Evolutionary conservation across 2,329 filamentous ascomycete genomes (phyloP), one percentile per base, ranked within the genome.

Genomic region (Fusarium sp.): DNA sequence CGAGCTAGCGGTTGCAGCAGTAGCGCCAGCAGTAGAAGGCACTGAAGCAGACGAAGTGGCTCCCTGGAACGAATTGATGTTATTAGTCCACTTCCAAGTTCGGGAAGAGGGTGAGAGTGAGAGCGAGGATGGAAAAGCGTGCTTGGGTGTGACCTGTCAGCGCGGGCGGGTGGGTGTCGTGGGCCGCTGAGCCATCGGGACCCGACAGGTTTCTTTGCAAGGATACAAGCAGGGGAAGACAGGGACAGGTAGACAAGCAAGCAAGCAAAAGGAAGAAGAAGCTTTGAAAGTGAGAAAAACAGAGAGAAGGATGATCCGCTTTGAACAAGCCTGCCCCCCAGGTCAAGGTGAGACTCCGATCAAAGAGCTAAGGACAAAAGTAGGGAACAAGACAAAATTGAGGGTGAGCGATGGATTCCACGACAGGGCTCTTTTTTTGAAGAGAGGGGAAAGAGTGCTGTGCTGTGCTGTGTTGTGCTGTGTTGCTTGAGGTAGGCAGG

Each of bases 131-230:
- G 26, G 10, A 50, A 37, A 15, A 20, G 50, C 33, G 33, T n/a
- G 35, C 35, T 17, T 37, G 62, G 52, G 40, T 59, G 65, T 59
- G 65, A 61, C 67, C 67, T 73, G 71, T 73, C 71, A 73, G 68
- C 55, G 64, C 60, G 56, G 66, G 55, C 56, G 61, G 66, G 71
- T 68, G 71, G 71, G 70, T 73, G 71, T 72, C 71, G 69, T 73
- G 71, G 69, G 71, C 71, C 68, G 58, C 67, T 68, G 59, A 69
- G 52, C 65, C 62, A 70, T 70, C 66, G 56, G 65, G 51, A 50
- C 59, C 46, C 43, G 28, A 39, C 51, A 28, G 51, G 51, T 45
- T 49, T n/a, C 35, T 37, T n/a, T 37, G 35, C 35, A 37, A 37
- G 35, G 19, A 14, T 46, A 46, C 26, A 26, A 30, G 19, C 26